Base-by-base conservation (phyloP, 805 yeast genomes). In the Pachysolen tannophilus region DNA sequence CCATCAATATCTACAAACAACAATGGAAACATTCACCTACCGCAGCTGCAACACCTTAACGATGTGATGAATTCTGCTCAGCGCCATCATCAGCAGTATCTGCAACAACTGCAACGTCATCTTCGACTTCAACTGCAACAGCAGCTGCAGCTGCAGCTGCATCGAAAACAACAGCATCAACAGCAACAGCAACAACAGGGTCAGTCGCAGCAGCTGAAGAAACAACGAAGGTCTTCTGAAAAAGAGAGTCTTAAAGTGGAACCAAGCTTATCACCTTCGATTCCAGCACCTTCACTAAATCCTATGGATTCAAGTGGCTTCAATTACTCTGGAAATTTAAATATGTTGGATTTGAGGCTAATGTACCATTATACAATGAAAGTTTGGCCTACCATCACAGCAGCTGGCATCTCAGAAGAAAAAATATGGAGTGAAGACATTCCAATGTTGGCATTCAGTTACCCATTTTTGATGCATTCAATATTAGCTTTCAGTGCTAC, bases 391-490 rank as follows among this genome's bases (percentile, higher is more conserved):
- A 83, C 97, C 0, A 84, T 90, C 31, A 82, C 94, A 0, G 86
- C 80, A 2, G 94, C 96, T 1, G 95, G 95, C 2, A 85, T 88
- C 23, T 81, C 90, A 21, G 94, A 82, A 43, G 75, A 79, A 20
- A 74, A 80, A 43, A 81, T 88, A 26, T 90, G 97, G 97, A 75
- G 78, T 35, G 76, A 73, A 34, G 94, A 85, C 46, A 86, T 90
- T 17, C 96, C 96, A 0, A 74, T 78, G 62, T 63, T 88, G 39
- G 95, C 97, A 5, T 86, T 88, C 58, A 74, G 79, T 37, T 80
- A 79, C 52, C 95, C 95, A 11, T 87, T 85, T 49, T 63, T 90
- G 45, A 86, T 90, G 96, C 97, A 90, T 52, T 79, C 94, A 1
- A 68, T 90, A 10, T 63, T 90, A 35, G 95, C 95, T 18, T 84